Conservation (phyloP, 2,329 filamentous ascomycete species). For the Neofusicoccum umdonicola region DNA sequence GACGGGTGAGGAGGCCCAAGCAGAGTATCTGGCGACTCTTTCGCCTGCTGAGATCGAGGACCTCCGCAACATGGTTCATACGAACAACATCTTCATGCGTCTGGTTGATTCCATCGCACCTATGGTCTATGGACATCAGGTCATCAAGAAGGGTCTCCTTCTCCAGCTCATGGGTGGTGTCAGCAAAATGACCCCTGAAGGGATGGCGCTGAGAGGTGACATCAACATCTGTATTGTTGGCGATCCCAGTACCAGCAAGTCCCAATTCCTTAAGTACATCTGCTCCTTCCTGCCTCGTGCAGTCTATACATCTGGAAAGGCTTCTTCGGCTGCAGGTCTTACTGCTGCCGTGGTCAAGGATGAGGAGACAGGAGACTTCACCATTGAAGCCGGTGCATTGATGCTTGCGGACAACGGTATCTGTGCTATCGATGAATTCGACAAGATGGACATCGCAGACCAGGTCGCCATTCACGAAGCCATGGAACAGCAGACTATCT, state of each 20-base stretch:
- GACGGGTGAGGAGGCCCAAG: constrained; percentile 80
- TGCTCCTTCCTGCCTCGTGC: constrained; percentile 95
- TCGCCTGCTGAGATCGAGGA: constrained; percentile 87
- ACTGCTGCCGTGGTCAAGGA: constrained; percentile 97
- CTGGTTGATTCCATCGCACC: constrained; percentile 92
- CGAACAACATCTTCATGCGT: constrained; percentile 89
- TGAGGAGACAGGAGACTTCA: constrained; percentile 97
- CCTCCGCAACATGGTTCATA: constrained; percentile 88
- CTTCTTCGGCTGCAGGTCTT: constrained; percentile 93
- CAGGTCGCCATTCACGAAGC: constrained; percentile 99
- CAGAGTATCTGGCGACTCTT: constrained; percentile 81
- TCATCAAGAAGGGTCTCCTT: constrained; percentile 95
- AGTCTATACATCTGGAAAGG: constrained; percentile 97
- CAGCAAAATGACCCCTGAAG: constrained; percentile 85
- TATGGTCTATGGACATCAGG: constrained; percentile 95
- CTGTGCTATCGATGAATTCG: constrained; percentile 97
- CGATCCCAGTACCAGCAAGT: constrained; percentile 95
- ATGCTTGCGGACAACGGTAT: constrained; percentile 98
- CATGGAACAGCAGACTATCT: constrained; percentile 99
- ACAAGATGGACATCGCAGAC: constrained; percentile 98
- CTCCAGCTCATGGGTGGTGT: constrained; percentile 96
- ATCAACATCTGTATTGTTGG: constrained; percentile 99
- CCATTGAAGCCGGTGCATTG: constrained; percentile 94
- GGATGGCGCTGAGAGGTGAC: constrained; percentile 92
- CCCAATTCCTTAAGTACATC: constrained; percentile 96